Percentiles rank a stretch among this genome's conserved stretches.
These are phyloP conservation scores for Eragrostis curvula DNA, from an alignment of 176 grass and related monocot species.

Conservation along the genomic window DNA sequence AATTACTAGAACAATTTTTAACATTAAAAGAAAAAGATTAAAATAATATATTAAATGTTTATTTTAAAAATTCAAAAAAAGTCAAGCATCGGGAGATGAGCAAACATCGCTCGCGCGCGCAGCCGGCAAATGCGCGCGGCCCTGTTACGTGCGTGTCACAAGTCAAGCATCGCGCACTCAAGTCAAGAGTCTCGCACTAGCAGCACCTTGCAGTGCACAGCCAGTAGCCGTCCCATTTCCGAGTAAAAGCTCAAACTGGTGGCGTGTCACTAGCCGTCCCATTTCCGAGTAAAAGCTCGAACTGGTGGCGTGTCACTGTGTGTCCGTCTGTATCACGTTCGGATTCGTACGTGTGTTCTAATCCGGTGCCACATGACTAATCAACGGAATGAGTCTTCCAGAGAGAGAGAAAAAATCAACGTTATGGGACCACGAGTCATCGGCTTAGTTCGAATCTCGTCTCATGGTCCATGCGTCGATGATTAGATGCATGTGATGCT, in stretches of 20 bases:
- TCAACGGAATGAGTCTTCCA: too few relatives aligned
- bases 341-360: too few relatives aligned
- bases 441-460: neutral
- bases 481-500: neutral
- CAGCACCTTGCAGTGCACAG: neutral
- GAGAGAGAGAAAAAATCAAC: too few relatives aligned
- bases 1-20: too few relatives aligned
- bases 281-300: neutral
- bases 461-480: conserved; percentile 8
- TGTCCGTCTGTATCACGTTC: too few relatives aligned
- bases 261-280: neutral
- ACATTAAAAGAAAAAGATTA: too few relatives aligned
- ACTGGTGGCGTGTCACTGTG: too few relatives aligned
- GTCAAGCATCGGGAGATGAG: too few relatives aligned
- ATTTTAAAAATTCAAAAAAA: too few relatives aligned
- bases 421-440: neutral
- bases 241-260: neutral
- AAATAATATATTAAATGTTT: too few relatives aligned
- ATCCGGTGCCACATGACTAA: neutral
- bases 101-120: too few relatives aligned
- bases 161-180: conserved; percentile 1
- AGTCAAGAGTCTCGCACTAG: too few relatives aligned
- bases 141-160: conserved; percentile 30
- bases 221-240: neutral
- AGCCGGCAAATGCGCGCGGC: conserved; percentile 39